These are phyloP conservation scores for Eutrema yunnanense DNA, from an alignment of 345 rosid genomes.

Conservation along the genomic window DNA sequence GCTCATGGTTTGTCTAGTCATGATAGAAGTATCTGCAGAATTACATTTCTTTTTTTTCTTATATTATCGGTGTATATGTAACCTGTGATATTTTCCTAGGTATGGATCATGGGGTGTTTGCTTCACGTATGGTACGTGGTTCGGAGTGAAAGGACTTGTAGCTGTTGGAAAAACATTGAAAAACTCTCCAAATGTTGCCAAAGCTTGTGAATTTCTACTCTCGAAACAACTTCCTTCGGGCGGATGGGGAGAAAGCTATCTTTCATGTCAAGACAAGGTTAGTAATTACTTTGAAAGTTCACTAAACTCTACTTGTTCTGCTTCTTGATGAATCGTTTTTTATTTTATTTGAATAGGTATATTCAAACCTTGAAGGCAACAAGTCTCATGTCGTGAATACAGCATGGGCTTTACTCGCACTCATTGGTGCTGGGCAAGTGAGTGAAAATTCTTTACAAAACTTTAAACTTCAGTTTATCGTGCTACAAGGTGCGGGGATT, in stretches of 20 bases:
- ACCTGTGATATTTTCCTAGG: constrained; percentile 36
- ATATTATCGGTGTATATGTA: neutral
- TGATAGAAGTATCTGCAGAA: neutral
- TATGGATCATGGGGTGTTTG: constrained; percentile 97
- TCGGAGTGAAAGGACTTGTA: constrained; percentile 68
- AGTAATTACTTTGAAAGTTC: neutral
- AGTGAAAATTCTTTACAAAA: neutral
- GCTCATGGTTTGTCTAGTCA: constrained; percentile 74
- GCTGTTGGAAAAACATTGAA: constrained; percentile 67
- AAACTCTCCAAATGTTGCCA: constrained; percentile 51
- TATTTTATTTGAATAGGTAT: constrained; percentile 35
- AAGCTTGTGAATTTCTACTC: constrained; percentile 80
- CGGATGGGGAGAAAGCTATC: constrained; percentile 99
- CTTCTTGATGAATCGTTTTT: neutral
- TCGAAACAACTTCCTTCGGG: constrained; percentile 81
- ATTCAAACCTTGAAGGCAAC: constrained; percentile 50
- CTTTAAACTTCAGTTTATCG: neutral
- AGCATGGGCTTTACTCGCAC: constrained; percentile 59
- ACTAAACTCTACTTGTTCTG: neutral
- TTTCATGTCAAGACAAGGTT: constrained; percentile 91
- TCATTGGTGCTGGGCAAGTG: constrained; percentile 67
- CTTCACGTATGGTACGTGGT: constrained; percentile 83
- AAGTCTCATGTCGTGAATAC: constrained; percentile 56
- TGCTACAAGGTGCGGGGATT: neutral
- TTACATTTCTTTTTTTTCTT: neutral